Evolutionary conservation across 202 grass and related monocot genomes (phyloP).

Genomic region (Carex sylvatica): DNA sequence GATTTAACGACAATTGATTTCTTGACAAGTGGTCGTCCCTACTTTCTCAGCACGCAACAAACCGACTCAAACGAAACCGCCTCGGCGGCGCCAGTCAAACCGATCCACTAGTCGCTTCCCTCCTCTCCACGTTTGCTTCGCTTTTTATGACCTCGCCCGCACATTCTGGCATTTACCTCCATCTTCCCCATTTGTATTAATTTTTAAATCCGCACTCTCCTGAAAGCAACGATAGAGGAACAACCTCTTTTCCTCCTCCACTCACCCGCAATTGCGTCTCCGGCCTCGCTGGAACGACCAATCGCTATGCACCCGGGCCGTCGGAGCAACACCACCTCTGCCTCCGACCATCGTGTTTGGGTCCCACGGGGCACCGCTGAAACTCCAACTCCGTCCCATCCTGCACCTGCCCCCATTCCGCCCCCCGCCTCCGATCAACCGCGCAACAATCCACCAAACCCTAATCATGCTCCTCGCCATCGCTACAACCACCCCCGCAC

Average conservation of each 20-base stretch:
- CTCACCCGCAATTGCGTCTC: background rate
- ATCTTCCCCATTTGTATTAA: background rate
- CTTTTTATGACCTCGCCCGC: slow-evolving; percentile 31
- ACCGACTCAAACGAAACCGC: background rate
- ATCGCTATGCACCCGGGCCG: slow-evolving; percentile 34
- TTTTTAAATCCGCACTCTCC: background rate
- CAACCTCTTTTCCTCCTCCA: background rate
- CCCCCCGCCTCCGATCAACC: background rate
- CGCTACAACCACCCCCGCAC: slow-evolving; percentile 28
- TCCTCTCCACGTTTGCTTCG: slow-evolving; percentile 51
- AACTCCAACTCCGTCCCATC: slow-evolving; percentile 2
- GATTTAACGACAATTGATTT: background rate
- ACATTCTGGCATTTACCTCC: background rate
- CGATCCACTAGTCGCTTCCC: slow-evolving; percentile 25
- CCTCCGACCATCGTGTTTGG: slow-evolving; percentile 45
- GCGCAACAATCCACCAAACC: background rate
- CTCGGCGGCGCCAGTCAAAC: background rate
- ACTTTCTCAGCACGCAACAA: background rate
- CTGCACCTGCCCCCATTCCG: background rate
- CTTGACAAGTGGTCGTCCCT: background rate
- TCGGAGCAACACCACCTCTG: slow-evolving; percentile 29
- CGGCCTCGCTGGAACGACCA: slow-evolving; percentile 5
- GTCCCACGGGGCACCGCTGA: slow-evolving; percentile 37
- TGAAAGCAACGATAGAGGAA: background rate
- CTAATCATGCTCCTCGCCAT: slow-evolving; percentile 7